Percentiles rank a stretch among this genome's conserved stretches.
These are phyloP conservation scores for Cyberlindnera nakhonratchasimensis DNA, from an alignment of 805 yeast species.

Conservation along the genomic window DNA sequence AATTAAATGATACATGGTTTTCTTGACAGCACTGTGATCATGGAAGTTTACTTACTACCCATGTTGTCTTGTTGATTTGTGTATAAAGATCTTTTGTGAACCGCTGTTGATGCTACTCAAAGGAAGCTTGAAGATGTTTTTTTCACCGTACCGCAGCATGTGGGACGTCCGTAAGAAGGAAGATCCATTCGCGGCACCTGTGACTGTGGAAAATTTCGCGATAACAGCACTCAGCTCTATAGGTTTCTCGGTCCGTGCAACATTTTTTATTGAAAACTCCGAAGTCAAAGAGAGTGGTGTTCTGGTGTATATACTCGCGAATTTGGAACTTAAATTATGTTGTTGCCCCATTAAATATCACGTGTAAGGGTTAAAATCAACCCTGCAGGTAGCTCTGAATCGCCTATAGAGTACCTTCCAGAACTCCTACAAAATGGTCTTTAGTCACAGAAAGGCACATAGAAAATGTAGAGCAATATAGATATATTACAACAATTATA, in stretches of 20 bases:
- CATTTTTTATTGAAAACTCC: not conserved
- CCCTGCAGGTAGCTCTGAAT: not conserved
- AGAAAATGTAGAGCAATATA: too few relatives aligned
- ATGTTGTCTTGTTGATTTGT: slow-evolving; percentile 39
- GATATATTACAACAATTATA: too few relatives aligned
- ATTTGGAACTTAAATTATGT: too few relatives aligned
- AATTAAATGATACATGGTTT: not conserved
- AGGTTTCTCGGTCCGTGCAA: slow-evolving; percentile 1
- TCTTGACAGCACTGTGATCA: slow-evolving; percentile 1
- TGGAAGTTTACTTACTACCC: slow-evolving; percentile 62
- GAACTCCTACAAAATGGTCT: too few relatives aligned
- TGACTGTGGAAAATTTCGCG: slow-evolving; percentile 15
- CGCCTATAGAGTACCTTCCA: not conserved
- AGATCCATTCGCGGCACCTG: not conserved
- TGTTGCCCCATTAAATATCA: slow-evolving; percentile 1
- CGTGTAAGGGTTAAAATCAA: not conserved
- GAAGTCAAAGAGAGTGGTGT: not conserved
- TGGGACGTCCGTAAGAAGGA: not conserved
- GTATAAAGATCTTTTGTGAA: slow-evolving; percentile 3
- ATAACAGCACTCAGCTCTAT: not conserved
- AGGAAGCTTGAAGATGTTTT: slow-evolving; percentile 17
- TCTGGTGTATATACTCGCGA: slow-evolving; percentile 3
- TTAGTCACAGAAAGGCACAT: too few relatives aligned
- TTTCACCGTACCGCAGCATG: slow-evolving; percentile 10
- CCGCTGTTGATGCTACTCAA: slow-evolving; percentile 4